Evolutionary conservation across 139 green algal species (phyloP).

Genomic region (Eudorina sp.): DNA sequence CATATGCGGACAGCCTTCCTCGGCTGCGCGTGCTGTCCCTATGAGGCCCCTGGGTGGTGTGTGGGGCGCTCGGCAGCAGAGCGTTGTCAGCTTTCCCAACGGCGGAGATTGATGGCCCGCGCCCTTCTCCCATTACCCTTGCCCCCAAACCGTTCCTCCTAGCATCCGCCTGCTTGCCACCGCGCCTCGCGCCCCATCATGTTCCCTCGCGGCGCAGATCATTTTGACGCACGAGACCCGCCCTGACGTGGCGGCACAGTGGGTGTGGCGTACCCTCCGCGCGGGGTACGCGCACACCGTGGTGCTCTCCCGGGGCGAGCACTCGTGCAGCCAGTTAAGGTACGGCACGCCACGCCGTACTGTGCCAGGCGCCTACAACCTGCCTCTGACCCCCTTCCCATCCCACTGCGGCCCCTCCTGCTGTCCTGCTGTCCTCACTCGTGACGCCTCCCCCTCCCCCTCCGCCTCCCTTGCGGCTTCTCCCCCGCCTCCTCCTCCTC

Average conservation of each 20-base stretch:
- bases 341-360: background rate
- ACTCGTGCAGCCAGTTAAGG: conserved; percentile 17
- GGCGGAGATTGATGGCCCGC: no score
- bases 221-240: conserved; percentile 17
- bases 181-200: background rate
- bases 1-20: background rate
- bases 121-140: no score
- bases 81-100: no score
- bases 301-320: background rate
- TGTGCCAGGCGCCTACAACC: no score
- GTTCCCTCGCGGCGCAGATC: background rate
- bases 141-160: background rate
- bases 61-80: background rate
- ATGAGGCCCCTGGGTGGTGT: background rate
- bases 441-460: background rate
- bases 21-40: background rate
- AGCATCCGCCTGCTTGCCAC: background rate
- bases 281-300: conserved; percentile 41
- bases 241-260: background rate
- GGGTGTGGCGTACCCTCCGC: conserved; percentile 20
- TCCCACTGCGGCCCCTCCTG: background rate
- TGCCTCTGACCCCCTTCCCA: background rate
- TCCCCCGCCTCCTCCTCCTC: background rate
- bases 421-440: background rate
- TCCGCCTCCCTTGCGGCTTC: background rate